Evolutionary conservation across 1,284 basidiomycete species (phyloP).

Genomic region (Moesziomyces sp.): DNA sequence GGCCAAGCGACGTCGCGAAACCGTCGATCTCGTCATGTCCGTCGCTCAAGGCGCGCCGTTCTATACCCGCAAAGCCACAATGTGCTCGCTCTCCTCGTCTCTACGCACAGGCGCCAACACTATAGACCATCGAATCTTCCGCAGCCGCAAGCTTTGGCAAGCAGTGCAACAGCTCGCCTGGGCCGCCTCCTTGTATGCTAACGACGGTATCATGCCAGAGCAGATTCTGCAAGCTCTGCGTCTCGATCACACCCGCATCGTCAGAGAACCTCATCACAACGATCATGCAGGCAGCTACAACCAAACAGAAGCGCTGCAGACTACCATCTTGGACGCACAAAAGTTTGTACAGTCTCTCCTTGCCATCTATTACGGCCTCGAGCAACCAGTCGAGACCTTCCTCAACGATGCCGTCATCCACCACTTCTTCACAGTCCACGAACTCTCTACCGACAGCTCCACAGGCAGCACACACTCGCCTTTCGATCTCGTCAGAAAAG

Average conservation of each 20-base stretch:
- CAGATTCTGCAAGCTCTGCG: too few species aligned
- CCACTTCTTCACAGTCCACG: neutral
- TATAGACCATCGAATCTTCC: too few species aligned
- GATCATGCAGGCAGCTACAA: too few species aligned
- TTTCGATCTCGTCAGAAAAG: slow-evolving; percentile 1
- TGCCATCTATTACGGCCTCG: slow-evolving; percentile 4
- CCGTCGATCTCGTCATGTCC: neutral
- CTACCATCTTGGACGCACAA: slow-evolving; percentile 3
- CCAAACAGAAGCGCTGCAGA: neutral
- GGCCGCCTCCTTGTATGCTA: too few species aligned
- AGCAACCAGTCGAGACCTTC: neutral
- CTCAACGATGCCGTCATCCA: neutral
- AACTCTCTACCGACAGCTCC: slow-evolving; percentile 1
- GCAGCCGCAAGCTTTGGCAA: too few species aligned
- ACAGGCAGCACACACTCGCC: slow-evolving; percentile 3
- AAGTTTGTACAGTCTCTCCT: neutral
- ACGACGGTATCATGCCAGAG: too few species aligned
- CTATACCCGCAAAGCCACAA: slow-evolving; percentile 1
- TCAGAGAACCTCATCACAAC: too few species aligned
- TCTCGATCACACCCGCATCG: too few species aligned
- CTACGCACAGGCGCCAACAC: too few species aligned
- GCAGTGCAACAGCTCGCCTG: too few species aligned
- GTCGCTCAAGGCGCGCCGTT: slow-evolving; percentile 1
- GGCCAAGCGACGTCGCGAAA: too few species aligned
- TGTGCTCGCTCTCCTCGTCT: too few species aligned